Conservation (phyloP, 306 rosid species). For the Vicia sativa region DNA sequence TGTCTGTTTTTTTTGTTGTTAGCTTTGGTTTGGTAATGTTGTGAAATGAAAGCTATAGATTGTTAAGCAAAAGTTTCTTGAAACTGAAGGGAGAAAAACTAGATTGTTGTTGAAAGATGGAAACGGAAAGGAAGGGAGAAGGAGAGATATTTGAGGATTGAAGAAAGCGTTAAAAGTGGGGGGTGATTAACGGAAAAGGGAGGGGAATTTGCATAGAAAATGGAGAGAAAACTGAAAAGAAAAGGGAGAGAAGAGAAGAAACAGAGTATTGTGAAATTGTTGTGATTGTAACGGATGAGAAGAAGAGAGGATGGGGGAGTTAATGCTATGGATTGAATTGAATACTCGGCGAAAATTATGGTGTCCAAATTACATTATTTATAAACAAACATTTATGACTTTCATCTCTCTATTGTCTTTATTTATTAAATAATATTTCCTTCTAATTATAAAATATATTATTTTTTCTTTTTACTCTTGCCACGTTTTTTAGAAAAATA, state of each 20-base stretch:
- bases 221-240: conserved; percentile 18
- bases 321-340: conserved; percentile 7
- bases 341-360: conserved; percentile 28
- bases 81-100: background rate
- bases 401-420: background rate
- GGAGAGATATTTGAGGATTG: background rate
- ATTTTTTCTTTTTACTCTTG: too few relatives aligned
- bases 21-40: conserved; percentile 54
- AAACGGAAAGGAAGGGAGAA: background rate
- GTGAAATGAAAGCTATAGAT: conserved; percentile 36
- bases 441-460: too few relatives aligned
- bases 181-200: conserved; percentile 20
- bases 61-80: conserved; percentile 34
- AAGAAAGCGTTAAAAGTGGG: conserved; percentile 19
- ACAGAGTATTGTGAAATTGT: background rate
- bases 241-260: background rate
- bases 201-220: conserved; percentile 38
- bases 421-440: too few relatives aligned
- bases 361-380: background rate
- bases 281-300: conserved; percentile 14
- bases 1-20: conserved; percentile 4
- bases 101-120: too few relatives aligned
- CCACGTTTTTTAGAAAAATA: too few relatives aligned
- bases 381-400: background rate
- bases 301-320: background rate